Percentiles rank a stretch among this genome's conserved stretches.
phyloP scores from a whole-genome alignment of 1,139 yeast genomes.

The Insectozyma bohioensis region DNA sequence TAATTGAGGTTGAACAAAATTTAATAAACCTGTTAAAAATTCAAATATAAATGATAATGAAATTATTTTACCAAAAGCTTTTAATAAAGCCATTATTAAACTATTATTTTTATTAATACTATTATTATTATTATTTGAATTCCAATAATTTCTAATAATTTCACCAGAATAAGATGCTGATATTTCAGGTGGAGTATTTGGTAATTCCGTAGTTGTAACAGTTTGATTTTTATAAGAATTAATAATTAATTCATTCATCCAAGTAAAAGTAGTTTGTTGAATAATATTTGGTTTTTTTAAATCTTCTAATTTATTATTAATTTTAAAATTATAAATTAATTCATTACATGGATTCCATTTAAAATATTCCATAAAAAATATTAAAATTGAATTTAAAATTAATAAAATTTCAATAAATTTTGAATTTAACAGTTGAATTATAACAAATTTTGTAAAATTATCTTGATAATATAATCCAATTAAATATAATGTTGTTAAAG shows the following conservation, averaged over 20 bases:
- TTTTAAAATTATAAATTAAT: conserved; percentile 19
- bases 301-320: conserved; percentile 12
- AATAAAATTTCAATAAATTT: conserved; percentile 19
- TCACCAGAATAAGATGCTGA: conserved; percentile 33
- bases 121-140: too few species aligned
- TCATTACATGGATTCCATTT: conserved; percentile 32
- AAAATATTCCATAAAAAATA: conserved; percentile 24
- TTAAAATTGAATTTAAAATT: conserved; percentile 19
- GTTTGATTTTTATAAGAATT: conserved; percentile 50
- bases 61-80: conserved; percentile 50
- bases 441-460: conserved; percentile 24
- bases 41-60: conserved; percentile 45
- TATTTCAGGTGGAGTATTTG: conserved; percentile 51
- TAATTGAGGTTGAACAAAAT: conserved; percentile 58
- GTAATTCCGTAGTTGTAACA: conserved; percentile 52
- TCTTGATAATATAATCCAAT: conserved; percentile 29
- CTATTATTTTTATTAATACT: conserved; percentile 35
- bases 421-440: conserved; percentile 17
- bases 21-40: conserved; percentile 41
- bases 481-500: conserved; percentile 24
- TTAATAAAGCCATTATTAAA: conserved; percentile 41
- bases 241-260: conserved; percentile 59
- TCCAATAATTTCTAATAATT: conserved; percentile 22
- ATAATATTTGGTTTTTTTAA: conserved; percentile 47
- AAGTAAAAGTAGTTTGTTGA: conserved; percentile 52